Evolutionary conservation across 2,329 filamentous ascomycete genomes (phyloP).

Genomic region (Neoscytalidium dimidiatum): DNA sequence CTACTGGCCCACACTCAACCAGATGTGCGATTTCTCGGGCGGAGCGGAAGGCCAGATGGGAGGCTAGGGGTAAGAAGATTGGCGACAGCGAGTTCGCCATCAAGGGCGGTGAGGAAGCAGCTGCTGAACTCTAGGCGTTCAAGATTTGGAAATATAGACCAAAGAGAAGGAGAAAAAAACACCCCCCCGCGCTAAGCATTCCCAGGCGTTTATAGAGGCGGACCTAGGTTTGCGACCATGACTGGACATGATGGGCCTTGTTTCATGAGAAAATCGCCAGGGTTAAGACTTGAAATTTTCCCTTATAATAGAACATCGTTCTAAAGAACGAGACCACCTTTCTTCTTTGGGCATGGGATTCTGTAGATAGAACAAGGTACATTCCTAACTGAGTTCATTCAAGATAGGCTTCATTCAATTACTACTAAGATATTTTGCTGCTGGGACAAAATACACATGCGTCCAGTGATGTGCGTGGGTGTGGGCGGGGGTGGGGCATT

Average conservation of each 20-base stretch:
- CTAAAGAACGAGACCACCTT: no score
- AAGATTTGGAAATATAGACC: background rate
- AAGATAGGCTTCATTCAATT: no score
- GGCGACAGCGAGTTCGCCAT: constrained; percentile 89
- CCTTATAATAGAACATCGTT: no score
- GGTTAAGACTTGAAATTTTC: background rate
- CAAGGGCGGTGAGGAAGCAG: constrained; percentile 60
- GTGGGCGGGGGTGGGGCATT: no score
- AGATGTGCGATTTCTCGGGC: constrained; percentile 67
- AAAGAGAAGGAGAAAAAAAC: background rate
- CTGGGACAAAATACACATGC: no score
- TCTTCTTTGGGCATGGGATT: no score
- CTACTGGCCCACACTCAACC: constrained; percentile 87
- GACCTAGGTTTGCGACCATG: background rate
- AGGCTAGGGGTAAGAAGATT: constrained; percentile 73
- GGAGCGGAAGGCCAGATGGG: constrained; percentile 70
- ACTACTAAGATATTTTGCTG: no score
- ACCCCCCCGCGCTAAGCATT: background rate
- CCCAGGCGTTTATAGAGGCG: background rate
- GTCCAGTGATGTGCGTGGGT: background rate
- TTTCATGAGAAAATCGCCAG: background rate
- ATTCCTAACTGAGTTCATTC: no score
- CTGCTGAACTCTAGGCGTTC: background rate
- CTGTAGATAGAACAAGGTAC: no score
- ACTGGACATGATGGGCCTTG: background rate